Base-by-base conservation (phyloP, 2,329 filamentous ascomycete genomes). In the Ophiosphaerella korrae region DNA sequence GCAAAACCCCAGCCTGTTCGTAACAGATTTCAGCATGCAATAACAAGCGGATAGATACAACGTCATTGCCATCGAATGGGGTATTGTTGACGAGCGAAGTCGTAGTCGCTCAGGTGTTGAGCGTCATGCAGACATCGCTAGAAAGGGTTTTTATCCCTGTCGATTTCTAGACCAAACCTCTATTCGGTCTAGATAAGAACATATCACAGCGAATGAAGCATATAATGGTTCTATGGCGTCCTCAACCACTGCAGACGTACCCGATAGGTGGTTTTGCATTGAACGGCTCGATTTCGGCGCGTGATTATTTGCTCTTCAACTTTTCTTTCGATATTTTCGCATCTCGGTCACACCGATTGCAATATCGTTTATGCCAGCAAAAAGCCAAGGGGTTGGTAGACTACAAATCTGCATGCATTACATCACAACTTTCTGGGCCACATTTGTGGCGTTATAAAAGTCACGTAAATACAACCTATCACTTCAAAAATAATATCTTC, bases 371-470 rank as follows among this genome's bases (percentile, higher is more conserved):
- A 38, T 45, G 23, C 31, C 39, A 45, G 40, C 32, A 33, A 4
- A 13, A 34, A 46, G 50, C 58, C 58, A 52, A 47, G 49, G 47
- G 45, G 54, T 43, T 53, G 65, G 64, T 53, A 52, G 41, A 35
- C 13, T 56, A 60, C 51, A 13, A 11, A 52, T 51, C 39, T 21
- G 39, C 31, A 38, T 50, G 54, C 50, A 53, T 24, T 13, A 36
- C 47, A 42, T 43, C 44, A 50, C 46, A 50, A 44, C 46, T 16
- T 40, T 29, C 38, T 41, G 23, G 36, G 48, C 53, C 32, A 48
- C 38, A 45, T 32, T 45, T 41, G 18, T 36, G 29, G 42, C 21
- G 8, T 46, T 29, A 40, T 33, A 32, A 31, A 29, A n/a, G 23
- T 32, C 16, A 26, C 39, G 16, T 29, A 7, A 6, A 29, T 29